Percentiles rank a stretch among this genome's conserved stretches.
Evolutionary conservation across 495 filamentous ascomycete genomes (phyloP).

Genomic region (Hypoxylon perforatum): DNA sequence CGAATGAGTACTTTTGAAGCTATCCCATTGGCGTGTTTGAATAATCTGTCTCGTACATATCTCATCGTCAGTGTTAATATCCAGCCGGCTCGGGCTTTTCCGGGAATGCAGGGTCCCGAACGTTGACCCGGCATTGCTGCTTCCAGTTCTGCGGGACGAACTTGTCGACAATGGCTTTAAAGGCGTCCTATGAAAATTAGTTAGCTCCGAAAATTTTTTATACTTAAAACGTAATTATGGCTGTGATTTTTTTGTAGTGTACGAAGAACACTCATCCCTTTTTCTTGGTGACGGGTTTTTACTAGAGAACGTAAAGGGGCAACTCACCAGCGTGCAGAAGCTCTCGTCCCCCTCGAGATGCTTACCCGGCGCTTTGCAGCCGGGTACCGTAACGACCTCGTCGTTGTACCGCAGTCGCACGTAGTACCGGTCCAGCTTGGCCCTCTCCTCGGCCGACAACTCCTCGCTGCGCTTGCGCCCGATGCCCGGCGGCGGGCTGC

Average conservation of each 20-base stretch:
- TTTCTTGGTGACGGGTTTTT: not conserved
- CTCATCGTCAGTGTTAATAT: constrained; percentile 48
- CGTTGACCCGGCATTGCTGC: constrained; percentile 74
- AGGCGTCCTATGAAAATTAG: constrained; percentile 69
- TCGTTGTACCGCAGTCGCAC: constrained; percentile 98
- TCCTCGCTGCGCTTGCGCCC: constrained; percentile 62
- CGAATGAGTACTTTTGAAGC: not conserved
- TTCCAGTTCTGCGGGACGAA: constrained; percentile 87
- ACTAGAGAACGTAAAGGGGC: not conserved
- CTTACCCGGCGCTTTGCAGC: constrained; percentile 79
- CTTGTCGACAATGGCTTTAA: constrained; percentile 91
- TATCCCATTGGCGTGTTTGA: not conserved
- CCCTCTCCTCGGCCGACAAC: constrained; percentile 61
- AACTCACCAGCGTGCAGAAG: constrained; percentile 87
- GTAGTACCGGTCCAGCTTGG: constrained; percentile 76
- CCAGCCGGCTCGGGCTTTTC: constrained; percentile 65
- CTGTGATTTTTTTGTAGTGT: no score
- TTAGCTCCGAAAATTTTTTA: constrained; percentile 12
- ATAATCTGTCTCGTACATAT: not conserved
- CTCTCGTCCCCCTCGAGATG: constrained; percentile 89
- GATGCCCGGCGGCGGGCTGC: constrained; percentile 51
- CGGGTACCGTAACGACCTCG: constrained; percentile 78
- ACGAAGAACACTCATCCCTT: not conserved
- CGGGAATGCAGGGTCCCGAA: constrained; percentile 67
- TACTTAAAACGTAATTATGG: no score